A percentile compares a stretch with the other conserved stretches of the same genome.
Evolutionary conservation across 129 eudicot species (phyloP).

Genomic region (Flaveria ramosissima): DNA sequence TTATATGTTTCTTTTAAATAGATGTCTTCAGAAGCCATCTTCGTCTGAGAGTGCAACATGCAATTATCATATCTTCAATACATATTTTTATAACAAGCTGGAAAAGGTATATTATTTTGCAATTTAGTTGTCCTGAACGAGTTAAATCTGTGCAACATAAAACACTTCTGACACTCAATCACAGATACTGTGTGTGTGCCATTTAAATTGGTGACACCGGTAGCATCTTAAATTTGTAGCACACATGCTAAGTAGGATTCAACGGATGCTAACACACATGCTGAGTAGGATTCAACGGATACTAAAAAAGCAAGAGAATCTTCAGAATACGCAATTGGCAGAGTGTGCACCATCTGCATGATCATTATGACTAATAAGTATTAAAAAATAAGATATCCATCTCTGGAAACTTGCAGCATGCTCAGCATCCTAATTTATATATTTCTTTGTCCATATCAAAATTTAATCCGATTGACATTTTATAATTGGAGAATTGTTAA

Average conservation of each 20-base stretch:
- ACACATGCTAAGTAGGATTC: background rate
- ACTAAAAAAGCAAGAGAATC: background rate
- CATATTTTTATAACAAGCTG: conserved; percentile 83
- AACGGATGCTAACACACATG: background rate
- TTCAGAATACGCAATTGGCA: background rate
- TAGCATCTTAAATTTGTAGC: background rate
- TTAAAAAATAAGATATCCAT: background rate
- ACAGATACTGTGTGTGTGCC: background rate
- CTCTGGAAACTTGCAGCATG: background rate
- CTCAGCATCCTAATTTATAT: background rate
- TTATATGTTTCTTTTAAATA: conserved; percentile 31
- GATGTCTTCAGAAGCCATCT: conserved; percentile 67
- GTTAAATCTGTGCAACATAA: background rate
- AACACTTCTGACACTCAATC: background rate
- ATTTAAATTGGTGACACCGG: background rate
- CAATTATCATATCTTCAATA: conserved; percentile 73
- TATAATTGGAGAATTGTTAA: background rate
- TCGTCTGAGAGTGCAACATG: conserved; percentile 28
- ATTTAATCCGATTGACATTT: background rate
- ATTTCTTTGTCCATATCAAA: background rate
- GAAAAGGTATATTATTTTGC: conserved; percentile 57
- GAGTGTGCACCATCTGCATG: background rate
- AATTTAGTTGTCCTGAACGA: background rate
- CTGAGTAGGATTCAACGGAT: background rate
- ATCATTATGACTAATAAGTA: background rate